phyloP scores from a whole-genome alignment of 108 stramenopile genomes.

The Aurantiochytrium sp. region DNA sequence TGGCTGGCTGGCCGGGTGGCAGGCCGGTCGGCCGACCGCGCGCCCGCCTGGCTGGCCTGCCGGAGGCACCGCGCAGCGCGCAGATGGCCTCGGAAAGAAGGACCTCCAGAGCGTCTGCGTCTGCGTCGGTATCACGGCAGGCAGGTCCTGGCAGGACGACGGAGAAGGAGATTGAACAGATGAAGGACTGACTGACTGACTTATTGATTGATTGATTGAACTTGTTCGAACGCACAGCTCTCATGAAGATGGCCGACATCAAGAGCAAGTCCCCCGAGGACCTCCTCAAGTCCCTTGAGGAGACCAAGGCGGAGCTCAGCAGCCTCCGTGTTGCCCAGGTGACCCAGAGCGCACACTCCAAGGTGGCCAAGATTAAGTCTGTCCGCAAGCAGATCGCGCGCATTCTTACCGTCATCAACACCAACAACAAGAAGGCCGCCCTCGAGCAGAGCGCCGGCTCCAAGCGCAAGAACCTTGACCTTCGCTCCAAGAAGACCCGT shows the following conservation, averaged over 20 bases:
- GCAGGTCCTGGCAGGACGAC: too few relatives aligned
- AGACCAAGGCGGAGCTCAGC: slow-evolving; percentile 82
- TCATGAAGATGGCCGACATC: not conserved
- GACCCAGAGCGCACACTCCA: slow-evolving; percentile 90
- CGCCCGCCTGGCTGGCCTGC: too few relatives aligned
- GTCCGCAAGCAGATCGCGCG: slow-evolving; percentile 97
- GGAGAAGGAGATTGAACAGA: too few relatives aligned
- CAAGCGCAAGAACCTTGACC: slow-evolving; percentile 89
- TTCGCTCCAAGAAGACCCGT: slow-evolving; percentile 93
- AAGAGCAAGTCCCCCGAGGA: slow-evolving; percentile 51
- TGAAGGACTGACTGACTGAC: too few relatives aligned
- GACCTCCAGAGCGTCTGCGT: too few relatives aligned
- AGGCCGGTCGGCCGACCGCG: too few relatives aligned
- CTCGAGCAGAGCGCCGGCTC: slow-evolving; percentile 70
- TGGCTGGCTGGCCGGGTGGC: too few relatives aligned
- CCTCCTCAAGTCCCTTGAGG: slow-evolving; percentile 82
- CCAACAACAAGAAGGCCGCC: slow-evolving; percentile 74
- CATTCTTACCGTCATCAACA: slow-evolving; percentile 95
- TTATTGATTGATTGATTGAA: too few relatives aligned
- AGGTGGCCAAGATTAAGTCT: slow-evolving; percentile 96
- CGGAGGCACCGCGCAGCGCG: too few relatives aligned
- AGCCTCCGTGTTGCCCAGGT: slow-evolving; percentile 94
- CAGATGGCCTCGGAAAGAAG: too few relatives aligned
- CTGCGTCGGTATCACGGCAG: too few relatives aligned
- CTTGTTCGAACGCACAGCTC: not conserved